These are phyloP conservation scores for Gloeopeniophorella convolvens DNA, from an alignment of 768 basidiomycete species.

Conservation along the genomic window DNA sequence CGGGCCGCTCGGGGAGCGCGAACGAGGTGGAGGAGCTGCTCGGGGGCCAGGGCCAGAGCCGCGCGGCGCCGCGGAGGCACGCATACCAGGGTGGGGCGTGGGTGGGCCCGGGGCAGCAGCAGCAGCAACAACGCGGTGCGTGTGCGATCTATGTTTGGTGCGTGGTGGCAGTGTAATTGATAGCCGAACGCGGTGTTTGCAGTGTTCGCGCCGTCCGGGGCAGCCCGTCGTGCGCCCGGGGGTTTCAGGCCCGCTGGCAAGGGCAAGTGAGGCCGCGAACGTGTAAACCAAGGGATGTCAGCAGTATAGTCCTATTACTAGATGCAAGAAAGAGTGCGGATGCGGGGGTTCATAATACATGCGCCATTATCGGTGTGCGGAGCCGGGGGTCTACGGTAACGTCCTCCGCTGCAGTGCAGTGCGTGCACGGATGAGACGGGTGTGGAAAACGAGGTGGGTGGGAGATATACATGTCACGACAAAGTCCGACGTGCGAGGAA, in stretches of 20 bases:
- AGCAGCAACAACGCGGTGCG: conserved; percentile 13
- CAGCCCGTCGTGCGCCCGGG: conserved; percentile 31
- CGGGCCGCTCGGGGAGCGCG: conserved; percentile 44
- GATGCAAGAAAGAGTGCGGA: too few relatives aligned
- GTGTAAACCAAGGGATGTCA: too few relatives aligned
- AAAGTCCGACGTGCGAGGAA: too few relatives aligned
- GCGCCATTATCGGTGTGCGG: too few relatives aligned
- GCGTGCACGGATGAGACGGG: too few relatives aligned
- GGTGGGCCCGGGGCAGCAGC: conserved; percentile 4
- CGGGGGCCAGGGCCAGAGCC: conserved; percentile 23
- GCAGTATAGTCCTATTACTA: too few relatives aligned
- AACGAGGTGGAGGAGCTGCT: conserved; percentile 70
- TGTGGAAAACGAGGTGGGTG: too few relatives aligned
- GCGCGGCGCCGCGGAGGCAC: neutral
- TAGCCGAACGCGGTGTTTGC: neutral
- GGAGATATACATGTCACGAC: too few relatives aligned
- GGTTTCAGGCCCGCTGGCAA: conserved; percentile 40
- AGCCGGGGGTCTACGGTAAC: too few relatives aligned
- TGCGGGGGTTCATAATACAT: too few relatives aligned
- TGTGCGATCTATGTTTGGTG: neutral
- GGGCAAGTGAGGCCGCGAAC: neutral
- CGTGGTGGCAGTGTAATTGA: neutral
- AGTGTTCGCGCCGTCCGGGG: conserved; percentile 42
- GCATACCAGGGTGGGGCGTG: conserved; percentile 8
- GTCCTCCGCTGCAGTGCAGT: too few relatives aligned